Evolutionary conservation across 352 stramenopile genomes (phyloP).

Genomic region (Globisporangium spiculum): DNA sequence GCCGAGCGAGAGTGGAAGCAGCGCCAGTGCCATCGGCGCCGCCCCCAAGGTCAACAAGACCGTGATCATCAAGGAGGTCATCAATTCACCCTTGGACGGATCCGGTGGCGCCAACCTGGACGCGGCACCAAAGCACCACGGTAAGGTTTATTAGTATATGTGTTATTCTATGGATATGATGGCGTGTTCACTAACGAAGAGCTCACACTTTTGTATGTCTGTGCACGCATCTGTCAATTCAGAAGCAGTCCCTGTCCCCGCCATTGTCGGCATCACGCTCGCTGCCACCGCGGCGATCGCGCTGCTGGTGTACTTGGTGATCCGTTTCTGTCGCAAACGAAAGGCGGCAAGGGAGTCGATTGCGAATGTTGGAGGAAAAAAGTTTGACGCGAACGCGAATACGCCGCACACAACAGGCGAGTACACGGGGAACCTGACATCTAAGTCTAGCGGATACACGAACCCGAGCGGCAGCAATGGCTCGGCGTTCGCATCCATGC

Average conservation of each 20-base stretch:
- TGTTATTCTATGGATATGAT: not conserved
- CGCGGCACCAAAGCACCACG: not conserved
- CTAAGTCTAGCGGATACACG: not conserved
- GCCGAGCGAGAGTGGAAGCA: not conserved
- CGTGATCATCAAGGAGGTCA: not conserved
- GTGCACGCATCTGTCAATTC: not conserved
- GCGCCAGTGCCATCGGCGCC: not conserved
- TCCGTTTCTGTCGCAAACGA: not conserved
- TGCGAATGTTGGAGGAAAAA: not conserved
- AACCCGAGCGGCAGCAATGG: not conserved
- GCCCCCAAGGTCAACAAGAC: slow-evolving; percentile 1
- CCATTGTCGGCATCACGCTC: not conserved
- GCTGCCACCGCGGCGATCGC: not conserved
- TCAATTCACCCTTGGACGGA: not conserved
- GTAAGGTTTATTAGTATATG: not conserved
- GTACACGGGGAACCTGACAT: not conserved
- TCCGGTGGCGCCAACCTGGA: not conserved
- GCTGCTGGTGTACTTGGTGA: not conserved
- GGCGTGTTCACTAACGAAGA: not conserved
- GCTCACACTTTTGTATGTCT: not conserved
- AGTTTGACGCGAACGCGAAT: not conserved
- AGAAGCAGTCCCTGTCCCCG: not conserved
- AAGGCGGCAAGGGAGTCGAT: not conserved
- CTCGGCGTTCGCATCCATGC: not conserved
- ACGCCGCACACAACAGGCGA: not conserved